Evolutionary conservation across 169 alveolate genomes (phyloP), one percentile per base, ranked within the genome.

Genomic region (Eimeria falciformis): DNA sequence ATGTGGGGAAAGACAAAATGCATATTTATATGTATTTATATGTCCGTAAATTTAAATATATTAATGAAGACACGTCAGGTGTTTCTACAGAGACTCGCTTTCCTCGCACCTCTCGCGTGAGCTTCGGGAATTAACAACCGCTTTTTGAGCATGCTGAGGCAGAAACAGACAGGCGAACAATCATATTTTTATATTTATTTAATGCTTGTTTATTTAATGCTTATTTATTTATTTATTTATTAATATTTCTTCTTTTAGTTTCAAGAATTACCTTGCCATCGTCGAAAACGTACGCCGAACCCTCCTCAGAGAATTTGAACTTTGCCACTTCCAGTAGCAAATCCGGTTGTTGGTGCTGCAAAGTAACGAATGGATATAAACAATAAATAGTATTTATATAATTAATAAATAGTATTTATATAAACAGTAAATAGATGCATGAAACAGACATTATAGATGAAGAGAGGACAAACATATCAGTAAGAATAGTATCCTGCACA

Each of bases 301-400:
- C 88, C 18, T 79, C 88, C 55, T 46, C 73, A 12, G 71, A 79
- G n/a, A 79, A 79, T 6, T n/a, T 50, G 88, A 29, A 79, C 73
- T 17, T 79, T 0, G 88, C 18, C 33, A 79, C 88, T 55, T 79
- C 88, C 43, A 79, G 18, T 1, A 71, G 47, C 75, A 79, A 9
- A 23, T 79, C 88, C 68, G 88, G 73, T 11, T 79, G 71, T 29
- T 68, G 40, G 53, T 79, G 88, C 88, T 79, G 88, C 88, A 79
- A 29, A 62, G 3, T 27, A 21, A 53, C 65, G 3, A 53, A 3
- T 3, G n/a, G 2, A 33, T 33, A 33, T 33, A 33, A 33, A 33
- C 0, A 33, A 33, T 33, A 33, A 33, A 33, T 33, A 33, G 0
- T 33, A 0, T 33, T 0, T 33, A 33, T 33, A 33, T 33, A 33